A percentile compares a stretch with the other conserved stretches of the same genome.
phyloP scores from a whole-genome alignment of 805 yeast genomes.

The Candida andamanensis region DNA sequence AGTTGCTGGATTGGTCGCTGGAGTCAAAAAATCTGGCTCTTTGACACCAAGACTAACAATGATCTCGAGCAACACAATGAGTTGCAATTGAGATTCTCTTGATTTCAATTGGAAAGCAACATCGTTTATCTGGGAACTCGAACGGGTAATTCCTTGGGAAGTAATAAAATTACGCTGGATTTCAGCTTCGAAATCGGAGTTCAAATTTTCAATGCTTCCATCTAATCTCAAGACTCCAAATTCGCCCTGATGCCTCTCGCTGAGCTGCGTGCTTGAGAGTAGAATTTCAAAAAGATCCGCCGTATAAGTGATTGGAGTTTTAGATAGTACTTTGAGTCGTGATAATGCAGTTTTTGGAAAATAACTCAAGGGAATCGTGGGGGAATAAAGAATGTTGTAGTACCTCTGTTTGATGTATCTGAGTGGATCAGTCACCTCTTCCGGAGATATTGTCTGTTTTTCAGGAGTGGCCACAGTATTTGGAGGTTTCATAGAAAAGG shows the following conservation, averaged over 20 bases:
- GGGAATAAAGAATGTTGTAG: constrained; percentile 32
- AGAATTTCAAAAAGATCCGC: constrained; percentile 25
- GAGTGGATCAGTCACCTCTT: constrained; percentile 19
- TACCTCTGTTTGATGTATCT: constrained; percentile 30
- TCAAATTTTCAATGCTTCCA: constrained; percentile 1
- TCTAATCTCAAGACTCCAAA: constrained; percentile 16
- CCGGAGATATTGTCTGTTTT: constrained; percentile 8
- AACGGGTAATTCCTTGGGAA: constrained; percentile 3
- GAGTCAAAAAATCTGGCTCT: constrained; percentile 30
- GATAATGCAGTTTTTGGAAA: constrained; percentile 46
- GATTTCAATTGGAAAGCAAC: constrained; percentile 40
- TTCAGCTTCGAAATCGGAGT: constrained; percentile 17
- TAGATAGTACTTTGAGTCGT: constrained; percentile 41
- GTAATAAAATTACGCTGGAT: constrained; percentile 15
- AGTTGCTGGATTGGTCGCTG: constrained; percentile 8
- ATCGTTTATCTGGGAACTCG: constrained; percentile 2
- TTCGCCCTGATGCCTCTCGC: constrained; percentile 35
- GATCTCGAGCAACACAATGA: constrained; percentile 44
- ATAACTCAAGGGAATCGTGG: constrained; percentile 36
- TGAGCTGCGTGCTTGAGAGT: constrained; percentile 35
- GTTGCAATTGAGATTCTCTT: constrained; percentile 54
- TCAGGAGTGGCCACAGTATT: background rate
- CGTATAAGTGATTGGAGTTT: constrained; percentile 13
- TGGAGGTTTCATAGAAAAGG: constrained; percentile 18
- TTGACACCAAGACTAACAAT: constrained; percentile 30